These are phyloP conservation scores for Gastrodia elata DNA, from an alignment of 106 monocot species.

Conservation along the genomic window DNA sequence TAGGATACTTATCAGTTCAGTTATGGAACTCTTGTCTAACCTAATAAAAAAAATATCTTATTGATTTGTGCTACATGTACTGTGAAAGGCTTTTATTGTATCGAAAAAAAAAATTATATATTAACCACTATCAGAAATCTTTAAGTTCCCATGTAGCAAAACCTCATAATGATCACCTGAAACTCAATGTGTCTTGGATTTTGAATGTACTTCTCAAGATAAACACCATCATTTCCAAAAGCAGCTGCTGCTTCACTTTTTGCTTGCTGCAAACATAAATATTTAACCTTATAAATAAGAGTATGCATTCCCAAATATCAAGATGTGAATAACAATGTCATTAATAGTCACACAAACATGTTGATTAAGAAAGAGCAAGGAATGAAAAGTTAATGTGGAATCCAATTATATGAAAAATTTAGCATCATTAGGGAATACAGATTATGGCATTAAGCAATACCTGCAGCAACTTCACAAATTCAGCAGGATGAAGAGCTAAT, in stretches of 20 bases:
- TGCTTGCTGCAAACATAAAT: constrained; percentile 64
- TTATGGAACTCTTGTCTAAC: not conserved
- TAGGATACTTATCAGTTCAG: not conserved
- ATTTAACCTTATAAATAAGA: not conserved
- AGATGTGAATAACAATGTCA: not conserved
- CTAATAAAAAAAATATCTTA: not conserved
- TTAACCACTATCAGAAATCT: not conserved
- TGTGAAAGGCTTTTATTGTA: not conserved
- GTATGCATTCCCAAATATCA: not conserved
- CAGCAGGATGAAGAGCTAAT: constrained; percentile 61
- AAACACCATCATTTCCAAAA: constrained; percentile 98
- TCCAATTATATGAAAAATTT: not conserved
- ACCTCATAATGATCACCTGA: constrained; percentile 33
- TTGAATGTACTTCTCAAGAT: constrained; percentile 81
- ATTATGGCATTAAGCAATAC: constrained; percentile 16
- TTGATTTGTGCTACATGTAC: no score
- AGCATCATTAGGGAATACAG: not conserved
- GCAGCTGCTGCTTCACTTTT: constrained; percentile 94
- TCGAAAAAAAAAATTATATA: not conserved
- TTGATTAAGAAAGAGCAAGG: not conserved
- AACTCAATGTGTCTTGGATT: constrained; percentile 97
- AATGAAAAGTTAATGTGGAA: not conserved
- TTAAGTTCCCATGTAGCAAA: not conserved
- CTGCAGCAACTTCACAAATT: constrained; percentile 85
- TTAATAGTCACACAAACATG: not conserved